Base-by-base conservation (phyloP, 352 stramenopile genomes). In the Phytophthora citricola region DNA sequence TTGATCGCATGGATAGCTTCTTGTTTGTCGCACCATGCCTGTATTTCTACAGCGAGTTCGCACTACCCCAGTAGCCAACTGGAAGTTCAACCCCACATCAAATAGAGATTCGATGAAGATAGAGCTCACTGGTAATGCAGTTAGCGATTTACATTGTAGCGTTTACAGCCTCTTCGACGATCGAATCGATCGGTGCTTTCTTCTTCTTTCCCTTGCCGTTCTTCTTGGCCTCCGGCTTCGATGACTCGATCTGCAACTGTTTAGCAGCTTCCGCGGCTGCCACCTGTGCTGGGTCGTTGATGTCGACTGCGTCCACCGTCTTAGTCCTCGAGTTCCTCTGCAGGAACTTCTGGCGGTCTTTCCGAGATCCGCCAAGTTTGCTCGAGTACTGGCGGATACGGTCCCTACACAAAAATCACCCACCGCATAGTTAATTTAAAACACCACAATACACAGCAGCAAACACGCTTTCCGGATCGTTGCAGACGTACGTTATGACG, bases 1-100 rank as follows among this genome's bases (percentile, higher is more conserved):
- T 93, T 34, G 85, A 93, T 49, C 85, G 85, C 63, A 90, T 92
- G 81, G 83, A 92, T 60, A 92, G 83, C 67, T 82, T 93, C 24
- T 71, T 93, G 17, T 83, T 93, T 45, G 75, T 87, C 7, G 82
- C 81, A 46, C 85, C 79, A 8, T 81, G 62, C 32, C 71, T 93
- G 50, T 87, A 84, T 56, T 89, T 84, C 71, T 88, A 80, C 63
- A 75, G 57, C 31, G 36, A 58, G 20, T 63, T 81, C 47, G 53
- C 56, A 36, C 52, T 80, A 9, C 51, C 45, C 3, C 40, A 63
- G 27, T 58, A 61, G 5, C 27, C 43, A 14, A 43, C 20, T 29
- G 6, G 48, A 14, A 47, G 32, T 3, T 38, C 38, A 22, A 49
- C 7, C 24, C 22, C 17, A 32, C 15, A 44, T 46, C 26, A 46